Evolutionary conservation across 768 basidiomycete genomes (phyloP).

Genomic region (Psilocybe tampanensis): DNA sequence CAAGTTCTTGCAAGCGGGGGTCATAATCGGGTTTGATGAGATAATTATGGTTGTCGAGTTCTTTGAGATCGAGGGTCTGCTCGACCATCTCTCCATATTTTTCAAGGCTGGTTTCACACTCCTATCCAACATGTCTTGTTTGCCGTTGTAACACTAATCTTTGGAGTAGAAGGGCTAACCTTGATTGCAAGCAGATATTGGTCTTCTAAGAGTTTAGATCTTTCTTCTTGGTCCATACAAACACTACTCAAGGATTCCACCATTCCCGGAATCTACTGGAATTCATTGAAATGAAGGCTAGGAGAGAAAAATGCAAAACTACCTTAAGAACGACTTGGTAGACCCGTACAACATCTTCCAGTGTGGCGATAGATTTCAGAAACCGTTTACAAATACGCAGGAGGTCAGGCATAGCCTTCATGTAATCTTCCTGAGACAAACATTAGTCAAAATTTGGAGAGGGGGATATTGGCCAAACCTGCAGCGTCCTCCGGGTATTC

Average conservation of each 20-base stretch:
- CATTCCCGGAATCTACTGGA: conserved; percentile 71
- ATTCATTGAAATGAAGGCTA: not conserved
- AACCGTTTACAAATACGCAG: conserved; percentile 91
- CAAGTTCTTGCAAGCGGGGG: conserved; percentile 65
- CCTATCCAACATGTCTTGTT: conserved; percentile 41
- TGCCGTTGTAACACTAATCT: not conserved
- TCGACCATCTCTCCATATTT: conserved; percentile 96
- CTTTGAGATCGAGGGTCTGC: conserved; percentile 88
- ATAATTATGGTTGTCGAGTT: conserved; percentile 84
- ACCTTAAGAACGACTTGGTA: conserved; percentile 93
- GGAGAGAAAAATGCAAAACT: conserved; percentile 3
- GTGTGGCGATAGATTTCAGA: conserved; percentile 76
- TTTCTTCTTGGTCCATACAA: conserved; percentile 45
- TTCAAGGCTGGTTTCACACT: conserved; percentile 58
- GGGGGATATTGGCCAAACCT: conserved; percentile 43
- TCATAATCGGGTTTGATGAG: conserved; percentile 95
- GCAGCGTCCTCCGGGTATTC: conserved; percentile 68
- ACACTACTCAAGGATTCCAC: conserved; percentile 61
- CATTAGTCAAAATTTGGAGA: not conserved
- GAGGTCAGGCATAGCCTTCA: conserved; percentile 94
- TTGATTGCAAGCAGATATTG: conserved; percentile 63
- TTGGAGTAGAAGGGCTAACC: conserved; percentile 33
- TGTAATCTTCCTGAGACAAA: conserved; percentile 69
- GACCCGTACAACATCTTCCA: conserved; percentile 95
- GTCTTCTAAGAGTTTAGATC: conserved; percentile 61